These are phyloP conservation scores for Camellia japonica DNA, from an alignment of 148 eudicot species.

Conservation along the genomic window DNA sequence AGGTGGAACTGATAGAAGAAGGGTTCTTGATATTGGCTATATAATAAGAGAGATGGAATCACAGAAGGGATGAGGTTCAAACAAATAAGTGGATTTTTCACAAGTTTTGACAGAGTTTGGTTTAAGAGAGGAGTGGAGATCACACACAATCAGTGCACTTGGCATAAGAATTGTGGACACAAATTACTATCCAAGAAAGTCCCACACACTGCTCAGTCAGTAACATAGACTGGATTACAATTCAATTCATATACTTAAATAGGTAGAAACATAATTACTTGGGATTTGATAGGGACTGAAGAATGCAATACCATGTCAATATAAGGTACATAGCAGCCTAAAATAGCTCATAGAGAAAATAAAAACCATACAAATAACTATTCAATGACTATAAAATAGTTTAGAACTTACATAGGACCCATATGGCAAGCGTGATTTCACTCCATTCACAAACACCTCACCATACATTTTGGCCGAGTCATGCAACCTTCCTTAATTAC, in stretches of 20 bases:
- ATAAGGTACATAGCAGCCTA: background rate
- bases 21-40: background rate
- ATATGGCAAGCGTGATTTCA: constrained; percentile 67
- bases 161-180: background rate
- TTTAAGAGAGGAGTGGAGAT: background rate
- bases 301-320: background rate
- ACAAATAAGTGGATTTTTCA: background rate
- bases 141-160: background rate
- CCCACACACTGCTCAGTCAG: background rate
- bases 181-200: background rate
- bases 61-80: background rate
- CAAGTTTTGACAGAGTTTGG: background rate
- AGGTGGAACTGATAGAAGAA: background rate
- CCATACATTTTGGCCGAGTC: constrained; percentile 77
- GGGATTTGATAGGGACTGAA: background rate
- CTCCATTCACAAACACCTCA: constrained; percentile 85
- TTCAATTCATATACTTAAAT: background rate
- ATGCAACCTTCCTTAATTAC: constrained; percentile 72
- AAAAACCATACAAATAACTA: constrained; percentile 1
- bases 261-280: background rate
- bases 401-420: constrained; percentile 81
- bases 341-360: background rate
- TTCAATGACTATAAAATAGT: constrained; percentile 2
- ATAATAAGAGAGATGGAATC: background rate
- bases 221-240: background rate